Evolutionary conservation across 257 asterid species (phyloP), one percentile per base, ranked within the genome.

Genomic region (Handroanthus guayacan): DNA sequence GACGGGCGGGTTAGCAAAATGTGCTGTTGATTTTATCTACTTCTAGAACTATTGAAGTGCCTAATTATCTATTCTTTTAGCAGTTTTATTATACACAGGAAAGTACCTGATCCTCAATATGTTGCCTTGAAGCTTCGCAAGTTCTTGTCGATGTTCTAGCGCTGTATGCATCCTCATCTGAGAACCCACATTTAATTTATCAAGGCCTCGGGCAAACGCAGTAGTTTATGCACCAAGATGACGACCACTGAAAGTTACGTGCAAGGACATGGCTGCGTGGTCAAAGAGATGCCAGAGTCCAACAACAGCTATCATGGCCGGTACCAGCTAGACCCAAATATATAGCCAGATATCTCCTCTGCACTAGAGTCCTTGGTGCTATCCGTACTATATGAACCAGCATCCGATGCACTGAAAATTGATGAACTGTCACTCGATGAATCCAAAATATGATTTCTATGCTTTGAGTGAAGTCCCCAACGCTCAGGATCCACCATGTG

Each of bases 291-390:
- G 17, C n/a, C 54, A 3, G 50, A n/a, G 25, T 10, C 9, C 4
- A 45, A 48, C n/a, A 16, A n/a, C 9, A 60, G 67, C 37, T 38
- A 6, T 75, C 71, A 78, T 0, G 81, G 81, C 17, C 67, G 51
- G 79, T 81, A 79, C 84, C 84, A 83, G 73, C 31, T 76, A 43
- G 89, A 57, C 75, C 91, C 91, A 17, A 87, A 87, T 57, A 87
- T n/a, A 67, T 85, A 87, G 54, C 89, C 91, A 3, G 91, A 85
- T 79, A 87, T 57, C 9, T 87, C 89, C 67, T 87, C 89, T 10
- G 83, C 85, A 62, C 87, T 87, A 0, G 89, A 85, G 64, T 87
- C 91, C 83, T 87, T 87, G 74, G 89, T 83, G 86, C 91, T 87
- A 58, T 87, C 91, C 44, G 89, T 82, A 63, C 91, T 87, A 51